Percentiles rank a stretch among this genome's conserved stretches.
phyloP scores from a whole-genome alignment of 805 yeast species.

The Kuraishia capsulata region DNA sequence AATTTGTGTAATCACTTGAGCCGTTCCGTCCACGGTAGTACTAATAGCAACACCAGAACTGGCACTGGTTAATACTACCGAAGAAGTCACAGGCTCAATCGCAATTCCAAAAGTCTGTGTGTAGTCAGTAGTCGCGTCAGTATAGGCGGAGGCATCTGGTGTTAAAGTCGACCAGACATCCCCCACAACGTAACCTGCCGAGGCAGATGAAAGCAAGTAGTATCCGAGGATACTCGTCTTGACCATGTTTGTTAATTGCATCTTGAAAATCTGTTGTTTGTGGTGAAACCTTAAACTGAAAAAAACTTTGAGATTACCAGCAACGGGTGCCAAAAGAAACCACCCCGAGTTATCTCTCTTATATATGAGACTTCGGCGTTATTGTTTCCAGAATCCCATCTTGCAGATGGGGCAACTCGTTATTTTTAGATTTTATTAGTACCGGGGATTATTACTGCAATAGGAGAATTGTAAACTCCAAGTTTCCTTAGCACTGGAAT shows the following conservation, averaged over 20 bases:
- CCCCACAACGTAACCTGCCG: constrained; percentile 46
- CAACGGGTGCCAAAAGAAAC: no score
- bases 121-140: constrained; percentile 50
- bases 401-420: not conserved
- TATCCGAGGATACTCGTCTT: not conserved
- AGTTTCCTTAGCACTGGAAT: not conserved
- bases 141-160: constrained; percentile 40
- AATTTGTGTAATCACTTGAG: constrained; percentile 31
- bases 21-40: constrained; percentile 24
- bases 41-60: constrained; percentile 27
- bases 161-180: constrained; percentile 62
- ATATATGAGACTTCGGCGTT: no score
- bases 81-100: constrained; percentile 38
- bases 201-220: constrained; percentile 24
- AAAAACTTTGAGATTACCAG: no score
- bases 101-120: constrained; percentile 58
- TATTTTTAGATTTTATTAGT: not conserved
- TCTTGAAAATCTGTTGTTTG: no score
- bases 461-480: constrained; percentile 4
- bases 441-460: constrained; percentile 3
- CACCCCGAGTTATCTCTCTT: no score
- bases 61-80: constrained; percentile 17
- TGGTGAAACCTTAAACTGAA: no score
- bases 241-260: constrained; percentile 3
- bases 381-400: no score